These are phyloP conservation scores for Acacia confusa DNA, from an alignment of 306 rosid genomes.

Conservation along the genomic window DNA sequence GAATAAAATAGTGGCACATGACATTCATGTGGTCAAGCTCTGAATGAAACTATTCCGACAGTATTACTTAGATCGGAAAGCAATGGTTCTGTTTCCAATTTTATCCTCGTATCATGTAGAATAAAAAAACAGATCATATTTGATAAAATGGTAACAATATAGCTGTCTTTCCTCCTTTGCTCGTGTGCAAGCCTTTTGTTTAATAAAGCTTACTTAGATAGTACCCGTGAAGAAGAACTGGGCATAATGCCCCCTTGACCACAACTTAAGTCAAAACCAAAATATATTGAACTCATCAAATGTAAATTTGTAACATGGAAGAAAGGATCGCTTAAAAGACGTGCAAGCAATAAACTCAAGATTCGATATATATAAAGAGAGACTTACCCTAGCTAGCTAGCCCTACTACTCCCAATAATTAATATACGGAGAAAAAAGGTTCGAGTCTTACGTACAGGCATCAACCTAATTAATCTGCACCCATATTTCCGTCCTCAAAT, in stretches of 20 bases:
- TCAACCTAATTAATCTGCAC: conserved; percentile 5
- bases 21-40: neutral
- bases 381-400: neutral
- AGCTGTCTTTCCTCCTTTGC: conserved; percentile 27
- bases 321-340: conserved; percentile 32
- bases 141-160: neutral
- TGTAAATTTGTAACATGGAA: conserved; percentile 18
- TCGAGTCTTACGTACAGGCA: conserved; percentile 19
- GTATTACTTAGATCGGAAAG: neutral
- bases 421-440: conserved; percentile 1
- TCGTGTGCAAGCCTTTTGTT: conserved; percentile 7
- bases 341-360: conserved; percentile 34
- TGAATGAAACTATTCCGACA: neutral
- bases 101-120: neutral
- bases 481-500: conserved; percentile 20
- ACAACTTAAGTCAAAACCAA: conserved; percentile 25
- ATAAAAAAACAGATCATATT: neutral
- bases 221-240: neutral
- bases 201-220: neutral
- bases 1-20: neutral
- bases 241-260: neutral
- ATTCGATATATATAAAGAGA: neutral
- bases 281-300: conserved; percentile 19
- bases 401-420: conserved; percentile 25
- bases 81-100: neutral